A percentile compares a stretch with the other conserved stretches of the same genome.
Conservation (phyloP, 768 basidiomycete species). For the Mycena capillaripes region DNA sequence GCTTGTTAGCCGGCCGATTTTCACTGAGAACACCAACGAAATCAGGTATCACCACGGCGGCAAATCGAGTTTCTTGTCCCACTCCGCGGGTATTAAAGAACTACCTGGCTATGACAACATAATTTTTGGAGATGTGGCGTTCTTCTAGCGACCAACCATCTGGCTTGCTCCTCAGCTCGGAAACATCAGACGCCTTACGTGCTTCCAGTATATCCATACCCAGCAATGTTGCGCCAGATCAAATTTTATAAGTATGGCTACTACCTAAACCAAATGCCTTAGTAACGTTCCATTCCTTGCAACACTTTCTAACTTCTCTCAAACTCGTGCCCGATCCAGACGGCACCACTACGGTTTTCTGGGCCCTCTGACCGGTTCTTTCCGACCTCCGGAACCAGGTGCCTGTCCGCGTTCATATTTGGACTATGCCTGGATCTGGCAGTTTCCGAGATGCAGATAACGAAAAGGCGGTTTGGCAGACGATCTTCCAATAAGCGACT, state of each 20-base stretch:
- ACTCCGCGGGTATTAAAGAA: constrained; percentile 23
- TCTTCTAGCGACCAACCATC: constrained; percentile 29
- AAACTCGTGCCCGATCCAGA: constrained; percentile 34
- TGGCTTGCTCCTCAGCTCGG: constrained; percentile 28
- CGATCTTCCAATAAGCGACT: constrained; percentile 31
- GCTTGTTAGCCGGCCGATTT: constrained; percentile 17
- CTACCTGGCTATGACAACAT: constrained; percentile 6
- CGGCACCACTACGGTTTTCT: constrained; percentile 8
- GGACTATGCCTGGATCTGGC: constrained; percentile 27
- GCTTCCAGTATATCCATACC: constrained; percentile 13
- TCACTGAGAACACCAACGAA: constrained; percentile 7
- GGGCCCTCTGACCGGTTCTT: constrained; percentile 20
- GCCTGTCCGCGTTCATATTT: constrained; percentile 26
- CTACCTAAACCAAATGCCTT: background rate
- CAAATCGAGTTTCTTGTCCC: constrained; percentile 2
- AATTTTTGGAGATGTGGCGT: constrained; percentile 37
- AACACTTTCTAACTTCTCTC: background rate
- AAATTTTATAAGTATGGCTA: background rate
- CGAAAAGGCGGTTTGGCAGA: constrained; percentile 26
- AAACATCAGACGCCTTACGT: constrained; percentile 34
- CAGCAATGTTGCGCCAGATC: constrained; percentile 27
- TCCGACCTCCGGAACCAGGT: constrained; percentile 31
- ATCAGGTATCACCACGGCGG: constrained; percentile 16
- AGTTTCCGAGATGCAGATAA: constrained; percentile 32
- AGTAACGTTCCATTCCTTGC: background rate